Percentiles rank a stretch among this genome's conserved stretches.
Evolutionary conservation across 441 rosid species (phyloP).

Genomic region (Aleurites moluccanus): DNA sequence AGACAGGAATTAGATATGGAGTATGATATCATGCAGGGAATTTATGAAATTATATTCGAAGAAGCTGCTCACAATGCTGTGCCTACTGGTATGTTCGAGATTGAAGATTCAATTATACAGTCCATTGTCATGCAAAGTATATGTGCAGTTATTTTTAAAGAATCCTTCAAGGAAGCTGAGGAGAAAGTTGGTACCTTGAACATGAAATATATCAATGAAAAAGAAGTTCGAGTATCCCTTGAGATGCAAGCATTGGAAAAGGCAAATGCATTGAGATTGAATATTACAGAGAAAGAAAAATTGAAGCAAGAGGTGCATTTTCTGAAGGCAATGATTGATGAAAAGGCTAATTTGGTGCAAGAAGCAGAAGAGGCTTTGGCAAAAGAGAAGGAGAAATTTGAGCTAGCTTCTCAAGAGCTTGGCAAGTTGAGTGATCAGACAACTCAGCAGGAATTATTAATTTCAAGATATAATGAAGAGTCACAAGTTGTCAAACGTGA

Average conservation of each 20-base stretch:
- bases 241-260: slow-evolving; percentile 44
- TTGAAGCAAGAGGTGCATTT: slow-evolving; percentile 38
- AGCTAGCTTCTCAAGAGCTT: slow-evolving; percentile 45
- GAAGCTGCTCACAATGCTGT: slow-evolving; percentile 42
- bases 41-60: slow-evolving; percentile 37
- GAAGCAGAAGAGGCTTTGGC: slow-evolving; percentile 44
- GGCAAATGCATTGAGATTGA: slow-evolving; percentile 44
- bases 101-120: slow-evolving; percentile 53
- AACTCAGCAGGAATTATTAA: slow-evolving; percentile 35
- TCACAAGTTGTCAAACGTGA: slow-evolving; percentile 31
- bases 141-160: slow-evolving; percentile 41
- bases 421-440: slow-evolving; percentile 36
- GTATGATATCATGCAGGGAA: slow-evolving; percentile 34
- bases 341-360: slow-evolving; percentile 49
- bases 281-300: slow-evolving; percentile 51
- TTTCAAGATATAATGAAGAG: slow-evolving; percentile 42
- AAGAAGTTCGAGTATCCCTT: slow-evolving; percentile 28
- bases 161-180: slow-evolving; percentile 63
- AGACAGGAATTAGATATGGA: slow-evolving; percentile 41
- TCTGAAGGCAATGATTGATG: slow-evolving; percentile 36
- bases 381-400: slow-evolving; percentile 44
- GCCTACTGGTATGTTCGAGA: slow-evolving; percentile 31
- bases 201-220: slow-evolving; percentile 37
- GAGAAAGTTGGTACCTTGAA: slow-evolving; percentile 46
- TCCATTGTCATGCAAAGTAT: slow-evolving; percentile 47